Percentiles rank a stretch among this genome's conserved stretches.
phyloP scores from a whole-genome alignment of 108 stramenopile species.

The Fragilaria crotonensis region DNA sequence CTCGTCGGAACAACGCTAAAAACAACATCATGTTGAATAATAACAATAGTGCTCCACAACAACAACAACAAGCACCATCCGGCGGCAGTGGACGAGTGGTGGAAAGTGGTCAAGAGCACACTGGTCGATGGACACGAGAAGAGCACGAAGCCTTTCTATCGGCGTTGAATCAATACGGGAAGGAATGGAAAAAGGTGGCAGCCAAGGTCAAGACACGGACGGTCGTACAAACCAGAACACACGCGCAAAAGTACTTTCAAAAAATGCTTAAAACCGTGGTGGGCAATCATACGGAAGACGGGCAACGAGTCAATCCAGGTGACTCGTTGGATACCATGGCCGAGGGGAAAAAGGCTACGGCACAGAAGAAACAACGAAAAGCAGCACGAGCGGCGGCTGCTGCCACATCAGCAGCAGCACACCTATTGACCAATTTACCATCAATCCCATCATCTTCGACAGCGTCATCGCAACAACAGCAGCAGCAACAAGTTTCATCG shows the following conservation, averaged over 20 bases:
- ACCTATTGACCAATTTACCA: no score
- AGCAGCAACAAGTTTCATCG: constrained; percentile 3
- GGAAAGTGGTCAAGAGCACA: constrained; percentile 72
- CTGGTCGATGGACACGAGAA: constrained; percentile 81
- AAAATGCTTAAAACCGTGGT: constrained; percentile 80
- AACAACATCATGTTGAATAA: no score
- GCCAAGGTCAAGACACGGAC: constrained; percentile 90
- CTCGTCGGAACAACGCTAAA: no score
- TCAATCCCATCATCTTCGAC: no score
- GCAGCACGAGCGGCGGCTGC: no score
- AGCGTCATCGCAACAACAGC: neutral
- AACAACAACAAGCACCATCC: no score
- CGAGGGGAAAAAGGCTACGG: constrained; percentile 6
- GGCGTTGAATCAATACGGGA: constrained; percentile 84
- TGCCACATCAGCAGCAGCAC: constrained; percentile 10
- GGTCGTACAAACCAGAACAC: constrained; percentile 96
- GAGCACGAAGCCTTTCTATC: constrained; percentile 91
- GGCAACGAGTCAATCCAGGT: neutral
- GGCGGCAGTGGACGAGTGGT: constrained; percentile 64
- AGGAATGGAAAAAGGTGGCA: constrained; percentile 93
- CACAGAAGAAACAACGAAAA: constrained; percentile 13
- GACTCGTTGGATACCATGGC: constrained; percentile 3
- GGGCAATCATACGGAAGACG: constrained; percentile 14
- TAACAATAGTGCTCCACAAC: no score
- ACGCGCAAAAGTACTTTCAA: constrained; percentile 99